Base-by-base conservation (phyloP, 2,329 filamentous ascomycete genomes). In the Fusarium sp. region DNA sequence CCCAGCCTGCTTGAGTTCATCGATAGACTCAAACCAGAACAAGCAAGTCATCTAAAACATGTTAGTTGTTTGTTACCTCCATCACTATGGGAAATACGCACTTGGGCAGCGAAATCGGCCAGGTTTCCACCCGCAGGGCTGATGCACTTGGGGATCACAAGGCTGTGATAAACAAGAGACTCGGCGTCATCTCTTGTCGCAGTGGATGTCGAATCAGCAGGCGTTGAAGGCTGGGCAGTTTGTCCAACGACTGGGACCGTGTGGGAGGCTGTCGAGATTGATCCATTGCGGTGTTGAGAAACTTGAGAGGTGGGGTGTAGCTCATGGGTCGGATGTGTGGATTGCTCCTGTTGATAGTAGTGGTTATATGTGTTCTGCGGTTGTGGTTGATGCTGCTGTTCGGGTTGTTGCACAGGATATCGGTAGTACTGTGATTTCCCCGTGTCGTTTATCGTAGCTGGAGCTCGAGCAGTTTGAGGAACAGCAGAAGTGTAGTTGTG, bases 21-120 rank as follows among this genome's bases (percentile, higher is more conserved):
- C 87, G 45, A 92, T 91, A 18, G 92, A 92, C 80, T 98, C 94
- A 78, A 98, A 98, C 95, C 96, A 98, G 82, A 98, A 98, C 16
- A 99, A 86, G 77, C 95, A 98, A 14, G 95, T 97, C 80, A 98
- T 93, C 93, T 97, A 75, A 42, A 28, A n/a, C 20, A 41, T 27
- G 23, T 74, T 51, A 74, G 68, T 43, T 46, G 46, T 48, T 16
- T 49, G 27, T 9, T 37, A 23, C 16, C 23, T n/a, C 23, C 12
- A 21, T 32, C 48, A 7, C 12, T 21, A 16, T 23, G 21, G 10
- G 14, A 50, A n/a, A 45, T 16, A 78, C 84, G 72, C 80, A 94
- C 92, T 86, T 94, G 89, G 60, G 93, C 93, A 55, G 93, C 92
- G 79, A 97, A 94, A 75, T 96, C 92, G 12, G 93, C 87, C 71